Evolutionary conservation across 2,329 filamentous ascomycete genomes (phyloP).

Genomic region (Scleromitrula shiraiana): DNA sequence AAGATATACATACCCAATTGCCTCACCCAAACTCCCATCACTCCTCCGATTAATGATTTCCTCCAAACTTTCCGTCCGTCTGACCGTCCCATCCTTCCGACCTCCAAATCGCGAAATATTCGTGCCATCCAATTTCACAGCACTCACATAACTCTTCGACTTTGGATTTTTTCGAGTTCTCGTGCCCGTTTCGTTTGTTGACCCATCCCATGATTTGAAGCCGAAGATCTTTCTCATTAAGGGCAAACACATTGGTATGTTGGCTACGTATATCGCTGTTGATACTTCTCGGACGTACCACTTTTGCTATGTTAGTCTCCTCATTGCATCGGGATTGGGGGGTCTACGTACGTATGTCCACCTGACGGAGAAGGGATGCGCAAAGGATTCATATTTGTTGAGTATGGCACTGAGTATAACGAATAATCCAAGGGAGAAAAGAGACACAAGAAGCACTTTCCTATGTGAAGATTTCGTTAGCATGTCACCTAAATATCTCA

Average conservation of each 20-base stretch:
- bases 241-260: constrained; percentile 46
- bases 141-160: neutral
- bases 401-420: constrained; percentile 44
- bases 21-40: neutral
- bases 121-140: neutral
- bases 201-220: constrained; percentile 1
- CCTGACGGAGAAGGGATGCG: constrained; percentile 28
- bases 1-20: neutral
- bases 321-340: too few species aligned
- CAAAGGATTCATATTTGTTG: constrained; percentile 40
- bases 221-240: constrained; percentile 3
- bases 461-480: constrained; percentile 25
- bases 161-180: neutral
- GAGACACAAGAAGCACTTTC: constrained; percentile 42
- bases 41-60: neutral
- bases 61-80: constrained; percentile 1
- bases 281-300: constrained; percentile 48
- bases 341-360: constrained; percentile 24
- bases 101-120: neutral
- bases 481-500: constrained; percentile 31
- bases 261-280: constrained; percentile 45
- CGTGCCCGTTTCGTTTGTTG: neutral
- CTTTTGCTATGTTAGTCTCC: constrained; percentile 21
- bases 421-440: constrained; percentile 40
- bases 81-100: neutral